Conservation (phyloP, 257 asterid species). For the Solanum chmielewskii region DNA sequence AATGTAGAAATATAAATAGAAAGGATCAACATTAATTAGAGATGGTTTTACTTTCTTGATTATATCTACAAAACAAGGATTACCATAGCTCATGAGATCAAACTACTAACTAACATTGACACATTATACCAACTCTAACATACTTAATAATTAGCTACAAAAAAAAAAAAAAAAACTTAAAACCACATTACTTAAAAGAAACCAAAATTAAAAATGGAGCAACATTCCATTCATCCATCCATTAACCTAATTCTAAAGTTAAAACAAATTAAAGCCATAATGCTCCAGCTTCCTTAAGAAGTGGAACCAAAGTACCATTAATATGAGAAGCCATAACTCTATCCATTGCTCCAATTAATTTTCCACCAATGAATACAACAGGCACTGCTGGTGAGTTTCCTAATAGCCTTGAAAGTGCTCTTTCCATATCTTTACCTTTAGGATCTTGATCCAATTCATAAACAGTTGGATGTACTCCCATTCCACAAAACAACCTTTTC, state of each 20-base stretch:
- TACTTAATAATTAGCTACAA: not conserved
- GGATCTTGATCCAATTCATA: conserved; percentile 37
- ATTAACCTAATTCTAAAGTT: not conserved
- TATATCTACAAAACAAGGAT: not conserved
- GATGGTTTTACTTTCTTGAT: not conserved
- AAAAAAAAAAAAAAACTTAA: not conserved
- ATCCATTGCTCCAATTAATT: conserved; percentile 35
- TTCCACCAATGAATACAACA: conserved; percentile 38
- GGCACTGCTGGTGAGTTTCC: conserved; percentile 28
- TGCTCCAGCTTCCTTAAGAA: conserved; percentile 38
- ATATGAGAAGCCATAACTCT: conserved; percentile 41
- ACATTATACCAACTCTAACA: not conserved
- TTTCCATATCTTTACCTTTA: conserved; percentile 27
- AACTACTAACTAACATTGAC: not conserved
- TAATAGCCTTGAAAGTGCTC: conserved; percentile 21
- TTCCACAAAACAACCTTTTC: conserved; percentile 32
- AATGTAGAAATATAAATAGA: no score
- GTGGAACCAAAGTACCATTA: conserved; percentile 30
- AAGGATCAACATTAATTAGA: not conserved
- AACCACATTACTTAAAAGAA: not conserved
- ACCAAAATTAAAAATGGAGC: not conserved
- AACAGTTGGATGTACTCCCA: conserved; percentile 35
- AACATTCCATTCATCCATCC: not conserved
- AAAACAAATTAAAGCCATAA: conserved; percentile 21
- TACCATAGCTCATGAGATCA: not conserved